phyloP scores from a whole-genome alignment of 108 stramenopile genomes.

The Nitzschia putrida region DNA sequence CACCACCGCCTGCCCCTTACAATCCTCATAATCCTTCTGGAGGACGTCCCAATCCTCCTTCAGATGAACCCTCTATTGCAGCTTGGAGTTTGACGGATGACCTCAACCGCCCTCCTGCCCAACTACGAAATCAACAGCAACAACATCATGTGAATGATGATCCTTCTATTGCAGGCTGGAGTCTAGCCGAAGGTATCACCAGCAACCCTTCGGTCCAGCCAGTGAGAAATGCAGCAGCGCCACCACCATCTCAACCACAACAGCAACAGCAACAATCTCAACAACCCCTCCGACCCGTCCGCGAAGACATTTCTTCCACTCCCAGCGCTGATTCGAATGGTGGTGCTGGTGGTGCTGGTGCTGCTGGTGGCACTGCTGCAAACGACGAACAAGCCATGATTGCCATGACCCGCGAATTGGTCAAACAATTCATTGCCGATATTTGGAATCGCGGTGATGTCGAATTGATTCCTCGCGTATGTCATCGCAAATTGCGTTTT shows the following conservation, averaged over 20 bases:
- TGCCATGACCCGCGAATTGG: conserved; percentile 51
- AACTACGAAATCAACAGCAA: not conserved
- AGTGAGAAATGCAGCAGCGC: not conserved
- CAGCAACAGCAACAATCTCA: conserved; percentile 9
- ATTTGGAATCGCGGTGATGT: conserved; percentile 69
- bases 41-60: too few relatives aligned
- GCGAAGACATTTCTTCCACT: too few relatives aligned
- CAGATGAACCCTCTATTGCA: too few relatives aligned
- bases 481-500: conserved; percentile 50
- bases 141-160: too few relatives aligned
- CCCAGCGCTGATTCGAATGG: too few relatives aligned
- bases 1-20: too few relatives aligned
- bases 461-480: conserved; percentile 43
- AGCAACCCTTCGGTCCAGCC: not conserved
- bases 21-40: too few relatives aligned
- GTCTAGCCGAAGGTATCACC: too few relatives aligned
- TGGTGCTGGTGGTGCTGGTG: not conserved
- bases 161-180: too few relatives aligned
- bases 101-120: too few relatives aligned
- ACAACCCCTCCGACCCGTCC: not conserved
- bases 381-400: conserved; percentile 25
- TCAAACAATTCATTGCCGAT: conserved; percentile 56
- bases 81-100: too few relatives aligned
- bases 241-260: not conserved
- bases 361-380: not conserved